Percentiles rank a stretch among this genome's conserved stretches.
Conservation (phyloP, 116 monocot species). For the Dioscorea cayenensis region DNA sequence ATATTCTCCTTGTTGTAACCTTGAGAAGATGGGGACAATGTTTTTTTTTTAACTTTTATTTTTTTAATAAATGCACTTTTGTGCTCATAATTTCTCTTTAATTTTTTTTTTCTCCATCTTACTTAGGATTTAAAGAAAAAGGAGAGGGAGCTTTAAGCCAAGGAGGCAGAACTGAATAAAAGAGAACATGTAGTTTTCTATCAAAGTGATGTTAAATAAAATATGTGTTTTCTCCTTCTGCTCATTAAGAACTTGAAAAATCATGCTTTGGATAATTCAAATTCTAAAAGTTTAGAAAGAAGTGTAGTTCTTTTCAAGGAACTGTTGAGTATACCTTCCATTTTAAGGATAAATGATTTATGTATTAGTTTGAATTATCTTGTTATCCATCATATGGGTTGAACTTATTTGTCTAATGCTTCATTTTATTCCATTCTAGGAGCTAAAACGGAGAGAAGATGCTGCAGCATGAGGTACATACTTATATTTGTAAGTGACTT, state of each 20-base stretch:
- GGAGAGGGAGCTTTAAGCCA: slow-evolving; percentile 91
- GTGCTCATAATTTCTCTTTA: background rate
- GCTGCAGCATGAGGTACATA: slow-evolving; percentile 73
- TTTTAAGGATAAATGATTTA: too few species aligned
- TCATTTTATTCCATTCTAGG: slow-evolving; percentile 32
- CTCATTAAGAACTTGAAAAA: too few species aligned
- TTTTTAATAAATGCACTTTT: too few species aligned
- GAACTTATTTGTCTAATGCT: background rate
- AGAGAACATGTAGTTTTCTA: slow-evolving; percentile 66
- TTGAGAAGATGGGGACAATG: too few species aligned
- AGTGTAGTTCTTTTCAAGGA: too few species aligned
- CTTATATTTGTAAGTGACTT: background rate
- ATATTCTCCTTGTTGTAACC: too few species aligned
- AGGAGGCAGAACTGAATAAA: slow-evolving; percentile 82
- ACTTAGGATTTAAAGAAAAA: slow-evolving; percentile 84
- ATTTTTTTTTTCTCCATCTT: background rate
- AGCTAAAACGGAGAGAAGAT: slow-evolving; percentile 86
- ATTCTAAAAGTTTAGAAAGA: too few species aligned
- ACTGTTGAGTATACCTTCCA: too few species aligned
- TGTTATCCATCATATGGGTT: background rate
- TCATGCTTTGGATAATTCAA: too few species aligned
- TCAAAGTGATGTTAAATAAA: background rate
- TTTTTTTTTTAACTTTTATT: too few species aligned
- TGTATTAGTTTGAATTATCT: too few species aligned
- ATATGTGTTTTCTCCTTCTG: background rate